Conservation (phyloP, 2,329 filamentous ascomycete species). For the Xylariaceae sp. region DNA sequence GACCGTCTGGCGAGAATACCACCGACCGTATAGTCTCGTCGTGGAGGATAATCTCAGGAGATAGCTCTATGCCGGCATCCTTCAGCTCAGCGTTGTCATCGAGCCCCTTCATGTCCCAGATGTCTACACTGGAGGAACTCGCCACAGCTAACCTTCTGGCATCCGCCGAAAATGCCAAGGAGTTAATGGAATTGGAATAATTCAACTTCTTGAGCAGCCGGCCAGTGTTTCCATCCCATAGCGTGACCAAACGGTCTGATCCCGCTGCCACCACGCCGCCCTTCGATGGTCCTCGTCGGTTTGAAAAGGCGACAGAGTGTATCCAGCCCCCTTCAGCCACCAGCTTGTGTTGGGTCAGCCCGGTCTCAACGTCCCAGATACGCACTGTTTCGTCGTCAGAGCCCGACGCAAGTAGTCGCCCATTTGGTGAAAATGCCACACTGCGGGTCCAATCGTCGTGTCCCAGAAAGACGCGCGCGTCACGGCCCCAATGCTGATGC, state of each 20-base stretch:
- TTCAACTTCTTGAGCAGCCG: neutral
- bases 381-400: neutral
- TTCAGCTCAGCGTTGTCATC: neutral
- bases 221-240: neutral
- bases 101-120: neutral
- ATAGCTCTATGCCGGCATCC: neutral
- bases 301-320: neutral
- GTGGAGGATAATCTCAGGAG: neutral
- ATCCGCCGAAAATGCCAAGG: neutral
- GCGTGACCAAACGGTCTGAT: neutral
- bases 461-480: neutral
- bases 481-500: neutral
- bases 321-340: neutral
- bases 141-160: neutral
- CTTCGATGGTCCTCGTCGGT: neutral
- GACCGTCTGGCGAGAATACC: neutral
- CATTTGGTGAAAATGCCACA: neutral
- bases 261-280: neutral
- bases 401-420: neutral
- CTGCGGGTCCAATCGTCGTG: neutral
- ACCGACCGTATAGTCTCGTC: neutral
- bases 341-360: neutral
- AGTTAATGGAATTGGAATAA: neutral
- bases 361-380: neutral
- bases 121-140: neutral